Base-by-base conservation (phyloP, 495 filamentous ascomycete genomes). In the Podospora appendiculata region DNA sequence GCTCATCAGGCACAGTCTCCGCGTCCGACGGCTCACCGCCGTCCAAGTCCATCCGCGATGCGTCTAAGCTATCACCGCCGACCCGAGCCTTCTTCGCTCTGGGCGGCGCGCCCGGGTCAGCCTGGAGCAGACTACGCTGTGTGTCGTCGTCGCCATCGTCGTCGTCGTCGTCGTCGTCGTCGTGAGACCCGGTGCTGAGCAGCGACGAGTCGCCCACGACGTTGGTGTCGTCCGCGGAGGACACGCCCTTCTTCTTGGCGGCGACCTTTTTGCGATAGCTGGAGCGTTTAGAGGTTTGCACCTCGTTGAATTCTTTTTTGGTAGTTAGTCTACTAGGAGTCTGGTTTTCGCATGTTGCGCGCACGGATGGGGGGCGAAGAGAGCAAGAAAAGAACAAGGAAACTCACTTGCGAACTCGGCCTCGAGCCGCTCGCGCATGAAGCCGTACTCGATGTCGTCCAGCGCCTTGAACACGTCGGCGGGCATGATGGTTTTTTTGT, bases 401-500 rank as follows among this genome's bases (percentile, higher is more conserved):
- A 25, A 69, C 76, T 33, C 57, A 83, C 78, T 81, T n/a, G 71
- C 66, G 54, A 84, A 77, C 64, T 86, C 82, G 6, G 79, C 80
- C 59, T 84, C 79, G 6, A 84, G 61, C 8, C 80, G 69, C 17
- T 79, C 74, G 3, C 83, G 76, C 68, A 96, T 91, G 38, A 79
- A 79, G 17, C 83, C 85, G 58, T 90, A 90, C 70, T 97, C 93
- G 47, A 89, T 77, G 40, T 93, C 87, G 6, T 83, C 79, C 3
- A 98, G 71, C 1, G 90, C 92, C 32, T 79, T 79, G 59, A 96
- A 80, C 42, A 98, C 86, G 63, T 96, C 90, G 40, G 79, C 68
- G 1, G 92, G 89, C 56, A 80, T 82, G 54, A 98, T 87, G 10
- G 89, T 96, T 65, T 92, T 93, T 66, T 91, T 87, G 58, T 84